Conservation (phyloP, 164 flowering plant species). For the Vitis cinerea region DNA sequence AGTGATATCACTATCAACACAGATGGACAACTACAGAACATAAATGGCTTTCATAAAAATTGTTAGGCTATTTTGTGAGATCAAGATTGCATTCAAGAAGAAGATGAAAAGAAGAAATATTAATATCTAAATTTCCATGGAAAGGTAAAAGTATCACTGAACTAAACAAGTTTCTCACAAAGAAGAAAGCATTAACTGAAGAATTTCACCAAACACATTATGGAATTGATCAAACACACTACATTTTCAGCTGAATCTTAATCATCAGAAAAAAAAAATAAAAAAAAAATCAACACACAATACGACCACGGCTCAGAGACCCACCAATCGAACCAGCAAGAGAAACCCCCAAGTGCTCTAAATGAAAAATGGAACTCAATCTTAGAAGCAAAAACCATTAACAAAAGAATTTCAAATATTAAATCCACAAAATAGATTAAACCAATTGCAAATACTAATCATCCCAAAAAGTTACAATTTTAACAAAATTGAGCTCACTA, state of each 20-base stretch:
- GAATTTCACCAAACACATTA: neutral
- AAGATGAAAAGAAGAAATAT: too few species aligned
- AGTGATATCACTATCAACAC: neutral
- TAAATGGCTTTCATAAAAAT: too few species aligned
- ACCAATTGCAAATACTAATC: neutral
- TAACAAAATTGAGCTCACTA: neutral
- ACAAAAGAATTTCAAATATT: neutral
- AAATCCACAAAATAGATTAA: neutral
- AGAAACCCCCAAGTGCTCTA: neutral
- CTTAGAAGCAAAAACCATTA: conserved; percentile 3
- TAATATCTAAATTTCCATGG: too few species aligned
- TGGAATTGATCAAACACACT: neutral
- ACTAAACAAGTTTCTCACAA: neutral
- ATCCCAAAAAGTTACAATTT: neutral
- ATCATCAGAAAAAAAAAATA: neutral
- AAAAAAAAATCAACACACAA: neutral
- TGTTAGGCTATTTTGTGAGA: too few species aligned
- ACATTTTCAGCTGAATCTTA: conserved; percentile 5
- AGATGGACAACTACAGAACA: too few species aligned
- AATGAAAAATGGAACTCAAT: neutral
- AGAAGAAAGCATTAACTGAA: neutral
- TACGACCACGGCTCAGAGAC: neutral
- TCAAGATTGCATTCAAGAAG: too few species aligned
- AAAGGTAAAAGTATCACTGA: neutral
- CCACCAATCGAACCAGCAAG: neutral